Base-by-base conservation (phyloP, 768 basidiomycete genomes). In the Imleria badia region DNA sequence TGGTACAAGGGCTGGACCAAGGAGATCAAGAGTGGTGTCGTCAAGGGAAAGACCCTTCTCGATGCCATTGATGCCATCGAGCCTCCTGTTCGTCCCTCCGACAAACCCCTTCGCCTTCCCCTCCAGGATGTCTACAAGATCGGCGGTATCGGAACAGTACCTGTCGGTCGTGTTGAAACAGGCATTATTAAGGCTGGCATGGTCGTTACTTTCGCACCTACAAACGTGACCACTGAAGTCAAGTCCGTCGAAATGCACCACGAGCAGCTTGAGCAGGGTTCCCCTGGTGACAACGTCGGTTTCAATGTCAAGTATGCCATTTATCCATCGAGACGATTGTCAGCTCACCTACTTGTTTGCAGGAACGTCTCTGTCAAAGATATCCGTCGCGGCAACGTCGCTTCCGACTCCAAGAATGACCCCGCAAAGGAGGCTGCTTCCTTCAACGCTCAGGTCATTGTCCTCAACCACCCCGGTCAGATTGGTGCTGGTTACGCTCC, bases 111-210 rank as follows among this genome's bases (percentile, higher is more conserved):
- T 81, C 95, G 97, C 79, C 95, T 99, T 65, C 94, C 96, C 69
- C 94, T 97, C 75, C 96, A 99, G 86, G 97, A 99, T 85, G 97
- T 99, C 72, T 98, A 99, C 93, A 99, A 99, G 85, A 99, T 99
- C 69, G 97, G 97, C 80, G 97, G 97, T 93, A 99, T 99, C 65
- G 97, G 97, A 65, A 99, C 97, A 68, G 97, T 99, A 71, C 97
- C 97, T 75, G 97, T 99, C 79, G 97, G 97, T 75, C 97, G 97
- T 91, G 97, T 99, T 67, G 97, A 99, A 84, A 99, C 97, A 72
- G 97, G 97, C 88, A 72, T 93, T 77, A 98, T 99, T 86, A 97
- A 97, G 84, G 92, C 95, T 68, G 96, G 96, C 76, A 99, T 98
- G 96, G 81, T 99, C 67, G 97, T 97, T 75, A 86, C 79, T 73